Base-by-base conservation (phyloP, 2,329 filamentous ascomycete species). In the Aspergillus vadensis region DNA sequence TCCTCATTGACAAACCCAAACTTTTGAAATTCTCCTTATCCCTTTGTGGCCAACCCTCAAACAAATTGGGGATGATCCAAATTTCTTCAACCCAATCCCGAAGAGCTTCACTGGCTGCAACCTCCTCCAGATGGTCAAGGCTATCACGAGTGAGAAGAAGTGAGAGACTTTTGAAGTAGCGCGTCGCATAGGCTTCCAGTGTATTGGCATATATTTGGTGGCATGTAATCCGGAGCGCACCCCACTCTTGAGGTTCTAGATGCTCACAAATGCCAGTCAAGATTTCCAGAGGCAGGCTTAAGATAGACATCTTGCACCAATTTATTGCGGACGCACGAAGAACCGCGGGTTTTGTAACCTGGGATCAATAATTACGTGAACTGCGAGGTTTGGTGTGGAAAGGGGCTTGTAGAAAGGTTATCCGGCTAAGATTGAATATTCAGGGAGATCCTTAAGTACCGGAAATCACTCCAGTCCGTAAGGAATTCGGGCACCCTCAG, bases 141-240 rank as follows among this genome's bases (percentile, higher is more conserved):
- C 50, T 25, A 14, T 53, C 50, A 12, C 15, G n/a, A 12, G 50
- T 53, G 4, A 53, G 23, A 15, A 53, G 36, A 14, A 53, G 21
- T 17, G 32, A 25, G 32, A 53, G 38, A 36, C 7, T 36, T 19
- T 41, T 39, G 36, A 53, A 36, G 25, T 9, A 21, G 12, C 50
- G 17, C 12, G 15, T 23, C 15, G 38, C 32, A 25, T 39, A 53
- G 32, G 50, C 38, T 7, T 36, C 50, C 4, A 53, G 32, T 15
- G 50, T 39, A 12, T 27, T 25, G 21, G 6, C 5, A 19, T 53
- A 41, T 2, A 53, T 32, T 9, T 8, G 12, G 3, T 36, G 17
- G 10, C 50, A 53, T 15, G 50, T 21, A 6, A 53, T 23, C 9
- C 50, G 6, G 3, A 53, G 50, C 19, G 50, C 50, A 21, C 50